Conservation (phyloP, 2,329 filamentous ascomycete genomes). For the Aspergillus amoenus region DNA sequence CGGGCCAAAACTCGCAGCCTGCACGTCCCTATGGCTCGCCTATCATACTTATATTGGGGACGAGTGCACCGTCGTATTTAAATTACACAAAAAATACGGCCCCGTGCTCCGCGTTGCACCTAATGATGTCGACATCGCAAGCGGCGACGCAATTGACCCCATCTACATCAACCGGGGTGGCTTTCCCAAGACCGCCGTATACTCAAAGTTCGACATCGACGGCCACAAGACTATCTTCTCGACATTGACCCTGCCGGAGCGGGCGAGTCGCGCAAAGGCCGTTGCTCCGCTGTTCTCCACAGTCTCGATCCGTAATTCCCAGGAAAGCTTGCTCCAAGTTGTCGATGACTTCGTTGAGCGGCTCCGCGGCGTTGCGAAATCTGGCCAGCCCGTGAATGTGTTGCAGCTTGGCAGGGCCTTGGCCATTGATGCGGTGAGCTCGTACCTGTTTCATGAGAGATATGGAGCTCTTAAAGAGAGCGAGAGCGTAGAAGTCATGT, state of each 20-base stretch:
- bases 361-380: slow-evolving; percentile 15
- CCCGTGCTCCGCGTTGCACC: slow-evolving; percentile 40
- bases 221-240: slow-evolving; percentile 57
- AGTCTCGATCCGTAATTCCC: slow-evolving; percentile 20
- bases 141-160: slow-evolving; percentile 46
- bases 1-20: slow-evolving; percentile 36
- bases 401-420: slow-evolving; percentile 51
- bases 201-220: slow-evolving; percentile 59
- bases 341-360: slow-evolving; percentile 24
- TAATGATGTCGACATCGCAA: slow-evolving; percentile 43
- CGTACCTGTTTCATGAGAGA: slow-evolving; percentile 53
- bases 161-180: slow-evolving; percentile 56
- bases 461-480: slow-evolving; percentile 51
- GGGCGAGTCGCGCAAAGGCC: slow-evolving; percentile 51
- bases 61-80: slow-evolving; percentile 26
- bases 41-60: slow-evolving; percentile 32
- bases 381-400: slow-evolving; percentile 31
- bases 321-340: slow-evolving; percentile 15
- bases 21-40: slow-evolving; percentile 35
- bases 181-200: slow-evolving; percentile 53
- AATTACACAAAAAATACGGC: slow-evolving; percentile 36
- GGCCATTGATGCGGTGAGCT: slow-evolving; percentile 55
- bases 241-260: slow-evolving; percentile 41
- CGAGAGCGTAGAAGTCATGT: slow-evolving; percentile 39
- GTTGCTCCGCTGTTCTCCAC: slow-evolving; percentile 50